A percentile compares a stretch with the other conserved stretches of the same genome.
Evolutionary conservation across 306 rosid genomes (phyloP).

Genomic region (Bauhinia variegata): DNA sequence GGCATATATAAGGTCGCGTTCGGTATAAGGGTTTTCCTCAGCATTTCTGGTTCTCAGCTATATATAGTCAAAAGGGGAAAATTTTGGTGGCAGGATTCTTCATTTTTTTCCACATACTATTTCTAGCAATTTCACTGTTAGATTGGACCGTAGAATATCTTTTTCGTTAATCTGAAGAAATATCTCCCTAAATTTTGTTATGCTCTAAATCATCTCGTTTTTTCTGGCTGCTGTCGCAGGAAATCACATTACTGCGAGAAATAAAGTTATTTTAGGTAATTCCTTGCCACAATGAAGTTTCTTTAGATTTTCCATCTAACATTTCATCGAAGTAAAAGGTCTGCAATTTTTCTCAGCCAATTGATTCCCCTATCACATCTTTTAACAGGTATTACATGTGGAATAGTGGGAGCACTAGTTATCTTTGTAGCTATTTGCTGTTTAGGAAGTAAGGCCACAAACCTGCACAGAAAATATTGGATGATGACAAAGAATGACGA

Average conservation of each 20-base stretch:
- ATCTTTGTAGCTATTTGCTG: neutral
- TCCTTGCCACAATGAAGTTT: no score
- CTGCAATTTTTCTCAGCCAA: no score
- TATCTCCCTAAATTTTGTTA: no score
- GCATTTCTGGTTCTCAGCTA: neutral
- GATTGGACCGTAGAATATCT: no score
- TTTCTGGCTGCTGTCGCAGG: conserved; percentile 44
- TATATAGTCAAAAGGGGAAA: neutral
- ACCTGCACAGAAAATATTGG: neutral
- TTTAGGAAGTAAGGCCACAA: neutral
- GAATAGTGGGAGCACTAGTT: neutral
- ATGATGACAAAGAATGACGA: neutral
- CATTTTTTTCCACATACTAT: neutral
- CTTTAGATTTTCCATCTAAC: no score
- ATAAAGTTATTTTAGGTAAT: conserved; percentile 47
- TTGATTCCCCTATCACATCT: no score
- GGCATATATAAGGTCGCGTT: no score
- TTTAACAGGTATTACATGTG: neutral
- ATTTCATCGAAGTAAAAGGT: no score
- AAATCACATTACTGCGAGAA: fast-evolving
- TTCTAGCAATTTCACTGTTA: no score
- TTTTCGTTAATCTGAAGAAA: no score
- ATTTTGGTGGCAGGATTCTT: neutral
- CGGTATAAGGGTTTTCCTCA: conserved; percentile 36
- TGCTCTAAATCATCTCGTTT: conserved; percentile 10